These are phyloP conservation scores for Rhizophagus prolifer DNA, from an alignment of 192 early-diverging fungal genomes.

Conservation along the genomic window DNA sequence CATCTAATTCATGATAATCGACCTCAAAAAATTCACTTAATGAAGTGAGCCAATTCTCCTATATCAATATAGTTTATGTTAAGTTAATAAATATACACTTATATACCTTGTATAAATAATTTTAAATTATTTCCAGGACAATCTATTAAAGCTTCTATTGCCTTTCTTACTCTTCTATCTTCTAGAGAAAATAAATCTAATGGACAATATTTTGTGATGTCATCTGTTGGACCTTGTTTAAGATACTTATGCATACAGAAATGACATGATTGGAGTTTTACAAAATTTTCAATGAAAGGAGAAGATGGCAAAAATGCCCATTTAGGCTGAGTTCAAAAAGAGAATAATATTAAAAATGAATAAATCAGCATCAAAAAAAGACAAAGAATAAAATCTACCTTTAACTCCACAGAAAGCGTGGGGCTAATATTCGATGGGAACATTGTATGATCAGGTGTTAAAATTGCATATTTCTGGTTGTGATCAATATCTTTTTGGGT, in stretches of 20 bases:
- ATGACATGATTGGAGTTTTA: constrained; percentile 64
- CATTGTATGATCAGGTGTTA: constrained; percentile 49
- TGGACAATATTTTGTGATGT: constrained; percentile 55
- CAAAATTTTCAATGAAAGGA: constrained; percentile 37
- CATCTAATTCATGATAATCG: neutral
- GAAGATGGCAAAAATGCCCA: constrained; percentile 69
- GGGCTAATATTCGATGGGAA: constrained; percentile 16
- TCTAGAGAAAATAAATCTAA: constrained; percentile 64
- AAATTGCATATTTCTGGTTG: constrained; percentile 40
- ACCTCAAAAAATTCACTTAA: constrained; percentile 6
- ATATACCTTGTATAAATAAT: constrained; percentile 54
- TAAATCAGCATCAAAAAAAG: neutral
- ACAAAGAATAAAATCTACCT: constrained; percentile 33
- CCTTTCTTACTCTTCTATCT: constrained; percentile 32
- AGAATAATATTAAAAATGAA: neutral
- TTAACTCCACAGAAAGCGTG: constrained; percentile 49
- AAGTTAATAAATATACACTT: no score
- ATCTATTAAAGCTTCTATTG: constrained; percentile 40
- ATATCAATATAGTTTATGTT: neutral
- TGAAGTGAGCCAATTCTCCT: neutral
- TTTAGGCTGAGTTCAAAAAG: constrained; percentile 52
- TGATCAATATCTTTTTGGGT: constrained; percentile 46
- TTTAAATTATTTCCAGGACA: constrained; percentile 59
- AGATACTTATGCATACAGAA: constrained; percentile 75
- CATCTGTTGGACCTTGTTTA: constrained; percentile 38